A percentile compares a stretch with the other conserved stretches of the same genome.
phyloP scores from a whole-genome alignment of 805 yeast genomes.

The Komagataella phaffii region DNA sequence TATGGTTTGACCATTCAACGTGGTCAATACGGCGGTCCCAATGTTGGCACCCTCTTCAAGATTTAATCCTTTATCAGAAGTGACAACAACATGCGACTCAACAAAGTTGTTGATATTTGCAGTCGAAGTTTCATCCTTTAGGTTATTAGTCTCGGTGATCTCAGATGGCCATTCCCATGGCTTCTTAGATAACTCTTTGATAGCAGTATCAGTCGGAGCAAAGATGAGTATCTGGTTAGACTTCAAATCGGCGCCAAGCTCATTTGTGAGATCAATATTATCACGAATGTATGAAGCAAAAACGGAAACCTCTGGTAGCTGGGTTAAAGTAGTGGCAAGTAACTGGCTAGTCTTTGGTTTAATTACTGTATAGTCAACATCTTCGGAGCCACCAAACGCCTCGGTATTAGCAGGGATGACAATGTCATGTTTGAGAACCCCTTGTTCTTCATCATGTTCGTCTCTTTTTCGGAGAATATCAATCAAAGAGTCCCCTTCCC shows the following conservation, averaged over 20 bases:
- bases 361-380: constrained; percentile 3
- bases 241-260: constrained; percentile 23
- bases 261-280: constrained; percentile 29
- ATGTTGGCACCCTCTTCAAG: constrained; percentile 4
- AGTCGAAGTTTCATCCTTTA: constrained; percentile 33
- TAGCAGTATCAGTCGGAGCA: constrained; percentile 60
- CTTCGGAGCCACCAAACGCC: background rate
- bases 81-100: constrained; percentile 43
- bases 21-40: constrained; percentile 16
- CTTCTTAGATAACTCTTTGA: constrained; percentile 34
- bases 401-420: constrained; percentile 3
- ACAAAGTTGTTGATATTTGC: constrained; percentile 46
- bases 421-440: background rate
- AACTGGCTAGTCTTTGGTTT: constrained; percentile 13
- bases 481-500: background rate
- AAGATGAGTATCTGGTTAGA: constrained; percentile 31
- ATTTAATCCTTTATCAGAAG: constrained; percentile 2
- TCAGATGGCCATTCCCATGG: constrained; percentile 76
- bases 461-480: background rate
- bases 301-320: constrained; percentile 33
- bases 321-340: constrained; percentile 24
- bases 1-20: constrained; percentile 21
- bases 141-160: constrained; percentile 23
- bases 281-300: constrained; percentile 66
- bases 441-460: background rate